These are phyloP conservation scores for Diplodia corticola DNA, from an alignment of 2,329 filamentous ascomycete species.

Conservation along the genomic window DNA sequence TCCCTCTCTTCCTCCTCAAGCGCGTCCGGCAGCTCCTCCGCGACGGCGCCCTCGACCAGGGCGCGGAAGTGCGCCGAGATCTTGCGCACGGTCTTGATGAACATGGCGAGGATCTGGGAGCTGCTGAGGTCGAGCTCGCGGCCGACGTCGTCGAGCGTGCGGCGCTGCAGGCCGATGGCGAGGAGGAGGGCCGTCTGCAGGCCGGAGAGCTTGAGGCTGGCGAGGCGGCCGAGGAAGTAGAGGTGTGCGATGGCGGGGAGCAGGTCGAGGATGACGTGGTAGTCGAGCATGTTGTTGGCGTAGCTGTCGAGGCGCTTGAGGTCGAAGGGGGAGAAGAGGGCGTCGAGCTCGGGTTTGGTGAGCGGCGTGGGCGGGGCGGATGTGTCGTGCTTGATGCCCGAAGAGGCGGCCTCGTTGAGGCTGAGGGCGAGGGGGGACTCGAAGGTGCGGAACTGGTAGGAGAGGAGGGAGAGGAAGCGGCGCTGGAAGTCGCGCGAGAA, in stretches of 20 bases:
- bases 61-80: conserved; percentile 74
- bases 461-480: conserved; percentile 85
- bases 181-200: conserved; percentile 85
- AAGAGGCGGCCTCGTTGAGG: conserved; percentile 81
- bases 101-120: conserved; percentile 89
- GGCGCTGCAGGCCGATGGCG: conserved; percentile 82
- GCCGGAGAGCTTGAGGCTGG: conserved; percentile 69
- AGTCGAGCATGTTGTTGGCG: conserved; percentile 94
- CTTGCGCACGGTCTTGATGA: conserved; percentile 93
- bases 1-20: conserved; percentile 52
- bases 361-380: conserved; percentile 58
- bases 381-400: conserved; percentile 67
- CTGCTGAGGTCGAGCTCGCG: conserved; percentile 73
- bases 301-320: conserved; percentile 94
- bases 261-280: conserved; percentile 94
- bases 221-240: conserved; percentile 81
- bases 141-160: conserved; percentile 77
- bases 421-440: conserved; percentile 75
- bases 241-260: conserved; percentile 78
- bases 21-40: conserved; percentile 48
- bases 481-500: conserved; percentile 92
- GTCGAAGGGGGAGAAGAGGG: conserved; percentile 82
- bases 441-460: conserved; percentile 89
- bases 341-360: conserved; percentile 74
- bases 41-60: conserved; percentile 70